Conservation (phyloP, 441 rosid genomes). For the Omphalea diandra region DNA sequence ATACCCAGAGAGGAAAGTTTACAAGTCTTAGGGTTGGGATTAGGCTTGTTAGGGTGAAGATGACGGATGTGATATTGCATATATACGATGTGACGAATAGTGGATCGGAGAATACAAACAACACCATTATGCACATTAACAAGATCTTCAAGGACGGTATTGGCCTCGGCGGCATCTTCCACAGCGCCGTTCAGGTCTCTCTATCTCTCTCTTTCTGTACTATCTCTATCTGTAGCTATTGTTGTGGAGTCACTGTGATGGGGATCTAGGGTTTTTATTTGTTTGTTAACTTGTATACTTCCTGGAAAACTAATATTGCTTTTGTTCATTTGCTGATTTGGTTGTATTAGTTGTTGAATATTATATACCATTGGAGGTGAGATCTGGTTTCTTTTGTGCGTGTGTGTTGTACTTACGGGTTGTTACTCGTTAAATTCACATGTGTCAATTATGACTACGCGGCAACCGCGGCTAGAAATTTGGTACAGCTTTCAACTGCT, state of each 20-base stretch:
- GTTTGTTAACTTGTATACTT: background rate
- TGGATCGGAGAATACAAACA: conserved; percentile 97
- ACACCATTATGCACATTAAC: conserved; percentile 84
- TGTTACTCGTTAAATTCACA: background rate
- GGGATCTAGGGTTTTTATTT: conserved; percentile 14
- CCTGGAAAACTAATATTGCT: background rate
- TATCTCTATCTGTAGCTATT: background rate
- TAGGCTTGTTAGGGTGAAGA: conserved; percentile 32
- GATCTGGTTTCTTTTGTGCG: conserved; percentile 18
- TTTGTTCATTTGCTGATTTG: background rate
- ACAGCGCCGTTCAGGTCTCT: conserved; percentile 92
- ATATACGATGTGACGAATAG: conserved; percentile 95
- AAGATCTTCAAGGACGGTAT: conserved; percentile 94
- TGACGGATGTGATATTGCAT: conserved; percentile 81
- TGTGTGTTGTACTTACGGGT: background rate
- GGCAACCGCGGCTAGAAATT: background rate
- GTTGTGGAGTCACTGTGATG: background rate
- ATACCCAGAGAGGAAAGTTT: background rate
- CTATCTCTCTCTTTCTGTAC: background rate
- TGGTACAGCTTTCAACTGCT: background rate
- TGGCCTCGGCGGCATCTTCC: conserved; percentile 96
- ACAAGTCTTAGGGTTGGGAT: conserved; percentile 27
- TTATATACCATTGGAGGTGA: background rate
- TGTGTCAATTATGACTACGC: background rate
- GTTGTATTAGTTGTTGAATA: background rate